A percentile compares a stretch with the other conserved stretches of the same genome.
phyloP scores from a whole-genome alignment of 2,329 filamentous ascomycete species.

The Penicillium occitanis region DNA sequence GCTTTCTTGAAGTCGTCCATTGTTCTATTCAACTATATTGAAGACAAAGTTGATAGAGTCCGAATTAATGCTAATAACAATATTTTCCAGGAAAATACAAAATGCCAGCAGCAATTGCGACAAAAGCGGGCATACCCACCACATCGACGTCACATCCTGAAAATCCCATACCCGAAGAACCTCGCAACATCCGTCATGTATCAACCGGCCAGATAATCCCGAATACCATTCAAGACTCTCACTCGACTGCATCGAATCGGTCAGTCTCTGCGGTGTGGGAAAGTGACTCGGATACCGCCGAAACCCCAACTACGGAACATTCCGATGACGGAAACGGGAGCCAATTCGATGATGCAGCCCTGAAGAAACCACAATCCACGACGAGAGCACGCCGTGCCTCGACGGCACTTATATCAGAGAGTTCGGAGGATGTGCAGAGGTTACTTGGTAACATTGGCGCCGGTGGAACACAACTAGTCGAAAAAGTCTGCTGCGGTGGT shows the following conservation, averaged over 20 bases:
- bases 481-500: conserved; percentile 64
- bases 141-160: conserved; percentile 48
- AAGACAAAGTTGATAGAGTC: not conserved
- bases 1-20: not conserved
- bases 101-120: conserved; percentile 16
- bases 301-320: conserved; percentile 44
- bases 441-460: conserved; percentile 58
- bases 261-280: conserved; percentile 34
- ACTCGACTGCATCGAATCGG: conserved; percentile 34
- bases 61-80: not conserved
- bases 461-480: conserved; percentile 52
- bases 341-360: conserved; percentile 8
- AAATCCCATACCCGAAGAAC: conserved; percentile 51
- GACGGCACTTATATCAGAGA: conserved; percentile 56
- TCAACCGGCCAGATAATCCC: conserved; percentile 37
- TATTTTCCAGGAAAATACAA: not conserved
- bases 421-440: conserved; percentile 58
- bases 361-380: conserved; percentile 19
- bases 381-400: conserved; percentile 45
- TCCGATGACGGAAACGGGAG: conserved; percentile 37
- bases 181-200: conserved; percentile 36
- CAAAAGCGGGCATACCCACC: conserved; percentile 30
- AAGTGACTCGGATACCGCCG: conserved; percentile 38
- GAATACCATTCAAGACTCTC: conserved; percentile 30
- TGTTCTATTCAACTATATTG: not conserved